Conservation (phyloP, 139 green algal species). For the Marvania coccoides region DNA sequence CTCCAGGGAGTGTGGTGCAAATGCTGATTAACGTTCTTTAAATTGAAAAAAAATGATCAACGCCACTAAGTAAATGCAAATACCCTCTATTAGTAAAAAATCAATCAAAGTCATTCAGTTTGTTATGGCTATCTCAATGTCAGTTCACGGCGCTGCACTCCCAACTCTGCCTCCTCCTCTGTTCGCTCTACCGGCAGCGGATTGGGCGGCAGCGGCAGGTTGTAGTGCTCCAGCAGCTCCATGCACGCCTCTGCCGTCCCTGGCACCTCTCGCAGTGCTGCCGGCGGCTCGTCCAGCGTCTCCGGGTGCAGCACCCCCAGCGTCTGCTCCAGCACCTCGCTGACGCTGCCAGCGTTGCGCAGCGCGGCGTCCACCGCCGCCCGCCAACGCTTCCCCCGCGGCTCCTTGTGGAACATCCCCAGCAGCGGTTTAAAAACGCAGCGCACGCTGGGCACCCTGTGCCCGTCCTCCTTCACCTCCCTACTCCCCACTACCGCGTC, state of each 20-base stretch:
- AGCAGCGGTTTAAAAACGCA: slow-evolving; percentile 69
- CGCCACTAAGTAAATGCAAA: no score
- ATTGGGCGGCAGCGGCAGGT: no score
- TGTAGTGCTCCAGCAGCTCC: neutral
- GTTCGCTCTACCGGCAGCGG: no score
- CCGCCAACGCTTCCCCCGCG: slow-evolving; percentile 45
- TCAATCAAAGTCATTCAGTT: no score
- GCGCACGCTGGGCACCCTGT: slow-evolving; percentile 44
- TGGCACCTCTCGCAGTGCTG: neutral
- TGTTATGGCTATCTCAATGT: no score
- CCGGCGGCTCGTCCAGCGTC: slow-evolving; percentile 44
- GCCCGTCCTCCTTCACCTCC: slow-evolving; percentile 21
- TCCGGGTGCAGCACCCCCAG: slow-evolving; percentile 31
- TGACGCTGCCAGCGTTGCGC: slow-evolving; percentile 6
- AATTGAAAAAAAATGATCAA: no score
- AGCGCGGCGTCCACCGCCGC: slow-evolving; percentile 24
- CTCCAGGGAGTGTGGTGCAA: no score
- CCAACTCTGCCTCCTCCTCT: no score
- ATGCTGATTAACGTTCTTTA: no score
- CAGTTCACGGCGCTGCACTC: no score
- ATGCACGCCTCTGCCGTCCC: neutral
- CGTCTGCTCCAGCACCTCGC: slow-evolving; percentile 27
- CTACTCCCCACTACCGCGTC: slow-evolving; percentile 61
- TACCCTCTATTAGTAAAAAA: no score
- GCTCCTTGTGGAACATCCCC: slow-evolving; percentile 75